phyloP scores from a whole-genome alignment of 805 yeast genomes.

The Wickerhamomyces canadensis region DNA sequence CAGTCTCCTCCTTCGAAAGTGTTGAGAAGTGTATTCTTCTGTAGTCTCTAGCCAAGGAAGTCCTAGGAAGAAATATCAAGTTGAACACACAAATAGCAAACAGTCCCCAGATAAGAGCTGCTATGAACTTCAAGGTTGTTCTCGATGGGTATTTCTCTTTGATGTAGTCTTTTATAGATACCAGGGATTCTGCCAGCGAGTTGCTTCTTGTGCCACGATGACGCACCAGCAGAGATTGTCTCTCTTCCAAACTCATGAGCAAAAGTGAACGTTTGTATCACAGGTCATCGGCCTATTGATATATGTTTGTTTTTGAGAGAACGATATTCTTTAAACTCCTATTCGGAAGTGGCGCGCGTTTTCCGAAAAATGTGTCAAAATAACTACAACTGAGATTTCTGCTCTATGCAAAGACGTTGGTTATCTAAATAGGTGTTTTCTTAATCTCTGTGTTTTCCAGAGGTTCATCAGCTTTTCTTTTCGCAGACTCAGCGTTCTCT shows the following conservation, averaged over 20 bases:
- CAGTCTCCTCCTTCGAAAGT: conserved; percentile 63
- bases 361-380: not conserved
- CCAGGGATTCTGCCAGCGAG: not conserved
- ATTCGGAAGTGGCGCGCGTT: not conserved
- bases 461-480: conserved; percentile 22
- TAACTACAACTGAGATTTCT: too few species aligned
- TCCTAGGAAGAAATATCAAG: conserved; percentile 73
- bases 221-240: not conserved
- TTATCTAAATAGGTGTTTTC: not conserved
- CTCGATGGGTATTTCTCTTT: conserved; percentile 16
- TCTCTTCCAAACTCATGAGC: not conserved
- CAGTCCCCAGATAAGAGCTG: conserved; percentile 19
- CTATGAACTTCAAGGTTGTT: conserved; percentile 16
- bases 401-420: too few species aligned
- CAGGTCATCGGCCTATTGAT: too few species aligned
- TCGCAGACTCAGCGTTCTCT: conserved; percentile 5
- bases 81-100: conserved; percentile 37
- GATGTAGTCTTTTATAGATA: conserved; percentile 15
- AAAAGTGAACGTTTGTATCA: too few species aligned
- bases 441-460: conserved; percentile 5
- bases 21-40: conserved; percentile 65
- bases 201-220: conserved; percentile 1
- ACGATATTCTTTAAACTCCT: too few species aligned
- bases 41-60: conserved; percentile 77
- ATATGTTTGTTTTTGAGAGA: too few species aligned